Conservation (phyloP, 1,284 basidiomycete genomes). For the Ceratobasidium sp. region DNA sequence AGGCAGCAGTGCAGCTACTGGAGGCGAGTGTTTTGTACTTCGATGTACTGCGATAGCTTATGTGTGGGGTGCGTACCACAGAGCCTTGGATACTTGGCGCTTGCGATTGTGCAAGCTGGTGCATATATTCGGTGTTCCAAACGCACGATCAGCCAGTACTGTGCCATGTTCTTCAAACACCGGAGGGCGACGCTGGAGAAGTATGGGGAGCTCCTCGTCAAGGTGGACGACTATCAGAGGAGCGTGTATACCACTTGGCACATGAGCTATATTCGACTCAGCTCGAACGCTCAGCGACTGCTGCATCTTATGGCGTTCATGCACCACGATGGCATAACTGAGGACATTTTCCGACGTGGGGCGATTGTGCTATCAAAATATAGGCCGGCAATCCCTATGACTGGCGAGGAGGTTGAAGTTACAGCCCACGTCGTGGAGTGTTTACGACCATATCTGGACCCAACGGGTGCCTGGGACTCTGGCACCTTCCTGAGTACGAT, state of each 20-base stretch:
- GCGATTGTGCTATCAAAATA: background rate
- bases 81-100: slow-evolving; percentile 5
- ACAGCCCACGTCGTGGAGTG: background rate
- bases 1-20: background rate
- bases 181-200: background rate
- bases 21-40: background rate
- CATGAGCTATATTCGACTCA: background rate
- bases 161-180: background rate
- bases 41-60: no score
- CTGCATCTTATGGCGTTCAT: slow-evolving; percentile 16
- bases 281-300: background rate
- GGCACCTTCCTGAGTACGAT: background rate
- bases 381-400: background rate
- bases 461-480: background rate
- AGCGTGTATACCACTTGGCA: slow-evolving; percentile 20
- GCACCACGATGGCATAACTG: background rate
- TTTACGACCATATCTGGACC: background rate
- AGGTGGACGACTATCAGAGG: no score
- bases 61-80: no score
- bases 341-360: no score
- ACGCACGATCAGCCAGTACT: background rate
- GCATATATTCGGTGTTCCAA: background rate
- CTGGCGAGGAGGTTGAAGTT: background rate
- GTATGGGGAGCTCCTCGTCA: background rate
- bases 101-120: slow-evolving; percentile 12